Percentiles rank a stretch among this genome's conserved stretches.
Evolutionary conservation across 495 filamentous ascomycete species (phyloP).

Genomic region (Umbilicaria muhlenbergii): DNA sequence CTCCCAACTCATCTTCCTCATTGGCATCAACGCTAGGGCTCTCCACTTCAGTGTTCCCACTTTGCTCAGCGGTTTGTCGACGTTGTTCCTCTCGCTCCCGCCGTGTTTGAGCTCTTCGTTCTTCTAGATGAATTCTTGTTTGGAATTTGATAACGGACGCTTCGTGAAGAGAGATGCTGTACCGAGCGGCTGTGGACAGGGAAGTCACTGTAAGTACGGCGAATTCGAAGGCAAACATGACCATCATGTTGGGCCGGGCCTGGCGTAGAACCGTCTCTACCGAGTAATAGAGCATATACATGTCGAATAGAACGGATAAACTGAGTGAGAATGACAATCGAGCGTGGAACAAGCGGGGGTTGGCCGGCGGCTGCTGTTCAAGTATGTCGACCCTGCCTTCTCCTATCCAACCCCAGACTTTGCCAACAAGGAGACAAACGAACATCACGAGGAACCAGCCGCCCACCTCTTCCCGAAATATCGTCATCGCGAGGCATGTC

Average conservation of each 20-base stretch:
- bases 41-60: conserved; percentile 21
- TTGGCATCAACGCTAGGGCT: not conserved
- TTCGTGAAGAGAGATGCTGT: conserved; percentile 66
- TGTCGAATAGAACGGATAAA: conserved; percentile 60
- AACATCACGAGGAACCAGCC: conserved; percentile 95
- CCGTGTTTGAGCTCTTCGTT: conserved; percentile 49
- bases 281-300: conserved; percentile 63
- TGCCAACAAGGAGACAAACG: conserved; percentile 74
- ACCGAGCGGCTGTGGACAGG: conserved; percentile 60
- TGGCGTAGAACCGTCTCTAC: conserved; percentile 67
- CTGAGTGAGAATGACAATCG: conserved; percentile 66
- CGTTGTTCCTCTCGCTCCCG: conserved; percentile 40
- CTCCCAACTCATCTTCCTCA: conserved; percentile 62
- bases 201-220: conserved; percentile 71
- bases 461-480: conserved; percentile 88
- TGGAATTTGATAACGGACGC: conserved; percentile 57
- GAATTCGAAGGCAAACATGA: conserved; percentile 98
- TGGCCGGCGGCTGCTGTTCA: conserved; percentile 88
- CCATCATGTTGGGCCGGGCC: conserved; percentile 94
- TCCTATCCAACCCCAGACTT: conserved; percentile 97
- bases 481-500: conserved; percentile 97
- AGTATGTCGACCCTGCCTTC: conserved; percentile 86
- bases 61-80: conserved; percentile 24
- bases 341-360: conserved; percentile 77
- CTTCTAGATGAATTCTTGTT: conserved; percentile 44